Base-by-base conservation (phyloP, 176 grass and related monocot species). In the Phoenix roebelenii region DNA sequence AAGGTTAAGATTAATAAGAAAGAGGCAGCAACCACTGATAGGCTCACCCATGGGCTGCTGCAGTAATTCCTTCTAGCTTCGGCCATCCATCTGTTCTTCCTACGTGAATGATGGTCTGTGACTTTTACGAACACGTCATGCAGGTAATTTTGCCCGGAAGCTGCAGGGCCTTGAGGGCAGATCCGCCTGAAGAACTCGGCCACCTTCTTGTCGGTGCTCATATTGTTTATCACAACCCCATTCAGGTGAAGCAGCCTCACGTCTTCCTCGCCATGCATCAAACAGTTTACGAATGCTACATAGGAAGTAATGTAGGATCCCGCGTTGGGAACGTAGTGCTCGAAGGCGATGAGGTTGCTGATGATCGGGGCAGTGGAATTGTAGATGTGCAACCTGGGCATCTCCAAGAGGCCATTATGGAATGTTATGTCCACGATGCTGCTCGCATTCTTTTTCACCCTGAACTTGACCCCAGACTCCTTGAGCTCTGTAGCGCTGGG, bases 401-500 rank as follows among this genome's bases (percentile, higher is more conserved):
- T 53, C 22, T 66, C 64, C 64, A 66, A 28, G 50, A 50, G 51
- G 22, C 64, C 64, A 18, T 51, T 50, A 18, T 54, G 15, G 49
- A 66, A 66, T 29, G 50, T 53, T 26, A 66, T 53, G 16, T 66
- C 64, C 64, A 54, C 17, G 5, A 66, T 25, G 64, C 64, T 66
- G n/a, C 49, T 19, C 29, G 50, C n/a, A 29, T 66, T 22, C 64
- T 30, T 54, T n/a, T 66, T 66, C 16, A 25, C 50, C 39, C 24
- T 66, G 24, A 66, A 66, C 52, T 54, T 54, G 64, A 66, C 24
- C 25, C 64, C 64, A 20, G 64, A 66, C 3, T 66, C 50, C 52
- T 54, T 50, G 23, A 66, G 64, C 49, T 66, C 64, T 15, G 26
- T 66, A 7, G 64, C 64, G 54, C 64, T 66, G n/a, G 64, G 64